Base-by-base conservation (phyloP, 2,329 filamentous ascomycete species). In the Neonectria punicea region DNA sequence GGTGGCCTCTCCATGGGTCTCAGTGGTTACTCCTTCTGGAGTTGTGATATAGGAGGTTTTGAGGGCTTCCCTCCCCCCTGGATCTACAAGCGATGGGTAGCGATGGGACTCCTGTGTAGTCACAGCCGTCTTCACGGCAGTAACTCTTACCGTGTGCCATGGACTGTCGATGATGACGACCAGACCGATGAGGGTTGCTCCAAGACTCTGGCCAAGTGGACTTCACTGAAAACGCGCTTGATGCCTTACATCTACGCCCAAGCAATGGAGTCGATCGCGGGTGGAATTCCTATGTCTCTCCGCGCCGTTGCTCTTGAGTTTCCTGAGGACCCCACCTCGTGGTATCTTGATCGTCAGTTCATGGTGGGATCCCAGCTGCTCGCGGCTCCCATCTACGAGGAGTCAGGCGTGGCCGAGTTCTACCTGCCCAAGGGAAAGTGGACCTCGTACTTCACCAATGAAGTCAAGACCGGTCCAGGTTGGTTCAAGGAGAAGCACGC, bases 21-120 rank as follows among this genome's bases (percentile, higher is more conserved):
- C 2, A 88, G 85, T 49, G 89, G 89, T 2, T 91, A 89, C 75
- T 85, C 86, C 13, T 92, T 89, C 78, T 92, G 90, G 89, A 89
- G 87, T 36, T 89, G 87, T 67, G 90, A 92, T 73, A 92, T 92
- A 70, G 90, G 90, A 53, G 90, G 90, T 0, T 92, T 93, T 70
- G 91, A 93, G 74, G 91, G 91, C 3, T 85, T 79, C 4, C 90
- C 91, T 4, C 85, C 83, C 2, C 89, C 87, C 0, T 89, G 88
- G 81, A 86, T 93, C 71, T 93, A 93, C 79, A 93, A 93, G 80
- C 87, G 91, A 53, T 93, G 91, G 91, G 90, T 93, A 6, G 90
- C 90, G n/a, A 92, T 93, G 76, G 91, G 91, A 0, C 83, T 93
- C 1, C 79, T 93, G 44, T 92, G 89, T 70, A 88, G 87, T 10